Base-by-base conservation (phyloP, 495 filamentous ascomycete genomes). In the Annulohypoxylon maeteangense region DNA sequence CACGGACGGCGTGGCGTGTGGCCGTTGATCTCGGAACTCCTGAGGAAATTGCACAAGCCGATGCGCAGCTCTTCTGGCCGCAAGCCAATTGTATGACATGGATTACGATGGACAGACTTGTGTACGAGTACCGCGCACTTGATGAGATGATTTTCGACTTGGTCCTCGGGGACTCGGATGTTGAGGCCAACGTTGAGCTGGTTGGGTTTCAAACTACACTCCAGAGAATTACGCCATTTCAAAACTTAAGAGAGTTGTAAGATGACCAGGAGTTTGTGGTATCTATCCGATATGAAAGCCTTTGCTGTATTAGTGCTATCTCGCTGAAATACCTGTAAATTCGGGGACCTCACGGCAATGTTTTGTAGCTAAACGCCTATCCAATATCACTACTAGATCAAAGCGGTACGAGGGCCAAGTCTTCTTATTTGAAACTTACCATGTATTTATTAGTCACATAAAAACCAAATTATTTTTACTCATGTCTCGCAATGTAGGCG, bases 21-120 rank as follows among this genome's bases (percentile, higher is more conserved):
- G 63, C 36, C 14, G 20, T 70, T 10, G 45, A 64, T 7, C 16
- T 62, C 22, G 56, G 62, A 8, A 60, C 51, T 3, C 56, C 67
- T 0, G 71, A 67, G 14, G 48, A 70, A 6, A 38, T 64, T 18
- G 53, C 31, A 72, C 83, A 31, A 64, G 76, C 44, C 56, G 76
- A 62, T 32, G 59, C 58, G 80, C 83, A 29, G 68, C 78, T 47
- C 65, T 77, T 57, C 85, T 87, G n/a, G 82, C 74, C 44, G 87
- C 84, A 38, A 89, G 90, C 10, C 12, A 62, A 48, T 27, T 74
- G 67, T 36, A 7, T 55, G 7, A 7, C 71, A 2, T 74, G 62
- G 71, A 55, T 12, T 2, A 16, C 27, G 42, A 61, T 66, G 51
- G 71, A 74, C 36, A 60, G 67, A 44, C n/a, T 48, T 29, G 56